Conservation (phyloP, 768 basidiomycete genomes). For the Naematelia aurantialba region DNA sequence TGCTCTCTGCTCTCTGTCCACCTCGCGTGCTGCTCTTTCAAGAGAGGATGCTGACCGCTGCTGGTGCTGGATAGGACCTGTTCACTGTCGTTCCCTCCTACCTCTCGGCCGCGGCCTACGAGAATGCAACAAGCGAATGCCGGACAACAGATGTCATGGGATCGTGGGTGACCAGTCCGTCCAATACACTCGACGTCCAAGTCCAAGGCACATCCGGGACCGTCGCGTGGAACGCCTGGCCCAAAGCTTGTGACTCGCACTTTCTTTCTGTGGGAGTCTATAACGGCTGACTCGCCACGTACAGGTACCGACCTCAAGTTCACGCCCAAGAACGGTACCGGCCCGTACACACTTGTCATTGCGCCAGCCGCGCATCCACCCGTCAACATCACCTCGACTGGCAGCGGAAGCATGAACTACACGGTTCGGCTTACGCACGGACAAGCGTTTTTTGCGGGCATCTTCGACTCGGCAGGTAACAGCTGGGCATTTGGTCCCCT, state of each 20-base stretch:
- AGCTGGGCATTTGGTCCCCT: slow-evolving; percentile 35
- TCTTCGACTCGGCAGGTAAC: slow-evolving; percentile 31
- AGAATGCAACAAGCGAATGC: slow-evolving; percentile 14
- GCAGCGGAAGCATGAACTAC: slow-evolving; percentile 28
- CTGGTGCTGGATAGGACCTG: slow-evolving; percentile 25
- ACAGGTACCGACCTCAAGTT: slow-evolving; percentile 34
- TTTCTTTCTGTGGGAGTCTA: not conserved
- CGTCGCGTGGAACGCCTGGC: slow-evolving; percentile 35
- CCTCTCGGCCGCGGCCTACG: slow-evolving; percentile 18
- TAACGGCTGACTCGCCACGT: not conserved
- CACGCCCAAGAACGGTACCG: slow-evolving; percentile 36
- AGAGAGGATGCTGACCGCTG: not conserved
- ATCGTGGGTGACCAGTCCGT: slow-evolving; percentile 27
- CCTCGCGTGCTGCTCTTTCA: no score
- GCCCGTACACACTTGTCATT: slow-evolving; percentile 33
- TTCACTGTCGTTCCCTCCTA: slow-evolving; percentile 25
- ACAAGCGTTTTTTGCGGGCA: slow-evolving; percentile 34
- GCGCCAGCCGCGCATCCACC: slow-evolving; percentile 39
- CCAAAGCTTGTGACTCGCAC: slow-evolving; percentile 22
- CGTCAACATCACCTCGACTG: slow-evolving; percentile 33
- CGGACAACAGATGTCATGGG: slow-evolving; percentile 17
- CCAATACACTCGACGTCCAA: slow-evolving; percentile 25
- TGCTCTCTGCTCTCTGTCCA: no score
- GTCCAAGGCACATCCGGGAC: slow-evolving; percentile 20
- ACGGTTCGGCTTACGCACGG: slow-evolving; percentile 37